Base-by-base conservation (phyloP, 176 grass and related monocot species). In the Rhynchospora breviuscula region DNA sequence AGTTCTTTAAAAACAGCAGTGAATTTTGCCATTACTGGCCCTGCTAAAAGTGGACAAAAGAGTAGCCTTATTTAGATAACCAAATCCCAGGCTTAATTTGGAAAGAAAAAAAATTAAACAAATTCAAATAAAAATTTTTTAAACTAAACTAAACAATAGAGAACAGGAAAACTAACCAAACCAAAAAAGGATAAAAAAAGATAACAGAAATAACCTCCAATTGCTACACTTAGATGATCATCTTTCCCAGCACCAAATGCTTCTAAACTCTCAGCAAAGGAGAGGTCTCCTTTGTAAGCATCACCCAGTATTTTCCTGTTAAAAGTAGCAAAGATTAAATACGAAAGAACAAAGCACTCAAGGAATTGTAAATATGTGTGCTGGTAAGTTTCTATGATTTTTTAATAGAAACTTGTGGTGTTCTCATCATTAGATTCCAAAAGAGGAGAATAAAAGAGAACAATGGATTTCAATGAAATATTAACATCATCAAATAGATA, bases 1-100 rank as follows among this genome's bases (percentile, higher is more conserved):
- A 99, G 92, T 93, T 99, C 97, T 88, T 89, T 93, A 87, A 99
- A 93, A 46, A 93, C 88, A 90, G 93, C 91, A 67, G 93, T 99
- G 88, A 93, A 99, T 84, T 99, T 99, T 45, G 81, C 87, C 91
- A 99, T 93, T 67, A 99, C 93, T 77, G 97, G 97, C 25, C 97
- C 97, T 99, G 88, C 26, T 85, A 87, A 83, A 60, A 87, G 25
- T 83, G 46, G 31, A 88, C 79, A 61, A 23, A 44, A 83, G 45
- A 10, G 2, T 69, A 63, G 84, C 53, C 57, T 81, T 35, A 35
- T 65, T 81, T 66, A 56, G 56, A 89, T 52, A 82, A 75, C 5
- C 63, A 67, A 80, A 44, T 45, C 84, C 67, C 78, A 19, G 78
- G 45, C 7, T 59, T 43, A 35, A 59, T 51, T 65, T 57, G 9